A percentile compares a stretch with the other conserved stretches of the same genome.
Conservation (phyloP, 208 protist genomes). For the Blechomonas ayalai region DNA sequence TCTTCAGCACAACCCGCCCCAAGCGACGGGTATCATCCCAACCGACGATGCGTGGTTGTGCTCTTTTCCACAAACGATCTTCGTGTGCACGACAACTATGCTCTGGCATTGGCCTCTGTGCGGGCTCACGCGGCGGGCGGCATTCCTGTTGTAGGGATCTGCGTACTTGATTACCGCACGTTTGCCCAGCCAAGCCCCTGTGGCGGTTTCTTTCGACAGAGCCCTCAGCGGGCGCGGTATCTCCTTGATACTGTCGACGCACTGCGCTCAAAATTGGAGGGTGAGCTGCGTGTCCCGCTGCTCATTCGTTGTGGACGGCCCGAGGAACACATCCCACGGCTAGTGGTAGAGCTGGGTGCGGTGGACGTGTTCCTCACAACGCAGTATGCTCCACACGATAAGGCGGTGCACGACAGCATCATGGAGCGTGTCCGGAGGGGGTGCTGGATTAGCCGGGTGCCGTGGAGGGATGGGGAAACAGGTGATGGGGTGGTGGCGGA, state of each 20-base stretch:
- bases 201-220: constrained; percentile 76
- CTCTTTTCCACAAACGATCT: constrained; percentile 79
- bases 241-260: constrained; percentile 62
- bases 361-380: constrained; percentile 77
- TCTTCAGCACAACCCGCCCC: neutral
- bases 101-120: constrained; percentile 60
- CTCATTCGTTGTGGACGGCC: constrained; percentile 72
- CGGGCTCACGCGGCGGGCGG: constrained; percentile 25
- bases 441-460: constrained; percentile 37
- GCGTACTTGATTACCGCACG: constrained; percentile 73
- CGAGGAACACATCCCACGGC: constrained; percentile 77
- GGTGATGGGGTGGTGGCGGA: constrained; percentile 8
- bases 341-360: constrained; percentile 65
- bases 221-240: constrained; percentile 71
- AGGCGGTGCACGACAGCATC: constrained; percentile 57
- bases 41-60: constrained; percentile 45
- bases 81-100: constrained; percentile 83
- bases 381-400: constrained; percentile 83
- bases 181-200: constrained; percentile 82
- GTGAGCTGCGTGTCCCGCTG: constrained; percentile 46
- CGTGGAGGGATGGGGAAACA: constrained; percentile 4
- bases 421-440: constrained; percentile 18
- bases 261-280: constrained; percentile 55
- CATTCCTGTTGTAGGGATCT: constrained; percentile 58
- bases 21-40: neutral